phyloP scores from a whole-genome alignment of 2,329 filamentous ascomycete species.

The Colletotrichum sp. region DNA sequence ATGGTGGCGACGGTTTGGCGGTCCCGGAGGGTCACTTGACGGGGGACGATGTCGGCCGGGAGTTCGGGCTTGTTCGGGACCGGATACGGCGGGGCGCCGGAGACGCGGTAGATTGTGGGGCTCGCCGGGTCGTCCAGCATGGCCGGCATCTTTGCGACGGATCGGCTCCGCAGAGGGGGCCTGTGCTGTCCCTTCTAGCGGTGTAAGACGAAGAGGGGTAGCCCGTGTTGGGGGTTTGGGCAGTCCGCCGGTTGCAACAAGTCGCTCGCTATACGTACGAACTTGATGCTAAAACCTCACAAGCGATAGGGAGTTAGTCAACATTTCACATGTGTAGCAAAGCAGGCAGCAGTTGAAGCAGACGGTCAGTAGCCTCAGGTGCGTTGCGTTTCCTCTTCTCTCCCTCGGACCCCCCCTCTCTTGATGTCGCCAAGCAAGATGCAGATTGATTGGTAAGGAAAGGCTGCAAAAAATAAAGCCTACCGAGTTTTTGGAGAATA shows the following conservation, averaged over 20 bases:
- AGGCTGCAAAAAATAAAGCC: constrained; percentile 14
- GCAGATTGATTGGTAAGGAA: constrained; percentile 13
- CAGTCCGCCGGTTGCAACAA: background rate
- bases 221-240: background rate
- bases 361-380: background rate
- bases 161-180: background rate
- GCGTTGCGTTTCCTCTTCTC: background rate
- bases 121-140: constrained; percentile 79
- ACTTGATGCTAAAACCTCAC: background rate
- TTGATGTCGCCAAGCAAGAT: background rate
- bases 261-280: background rate
- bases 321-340: constrained; percentile 18
- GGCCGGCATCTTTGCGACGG: constrained; percentile 66
- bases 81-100: constrained; percentile 70
- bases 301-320: constrained; percentile 3
- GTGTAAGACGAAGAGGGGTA: background rate
- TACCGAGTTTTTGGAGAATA: constrained; percentile 14
- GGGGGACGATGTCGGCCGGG: constrained; percentile 71
- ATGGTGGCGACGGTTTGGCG: constrained; percentile 84
- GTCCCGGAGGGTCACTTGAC: constrained; percentile 83
- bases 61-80: constrained; percentile 66
- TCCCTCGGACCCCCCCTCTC: background rate
- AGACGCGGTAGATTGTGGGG: constrained; percentile 72
- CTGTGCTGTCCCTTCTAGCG: background rate
- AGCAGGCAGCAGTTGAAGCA: background rate